These are phyloP conservation scores for Tetraselmis striata DNA, from an alignment of 139 green algal genomes.

Conservation along the genomic window DNA sequence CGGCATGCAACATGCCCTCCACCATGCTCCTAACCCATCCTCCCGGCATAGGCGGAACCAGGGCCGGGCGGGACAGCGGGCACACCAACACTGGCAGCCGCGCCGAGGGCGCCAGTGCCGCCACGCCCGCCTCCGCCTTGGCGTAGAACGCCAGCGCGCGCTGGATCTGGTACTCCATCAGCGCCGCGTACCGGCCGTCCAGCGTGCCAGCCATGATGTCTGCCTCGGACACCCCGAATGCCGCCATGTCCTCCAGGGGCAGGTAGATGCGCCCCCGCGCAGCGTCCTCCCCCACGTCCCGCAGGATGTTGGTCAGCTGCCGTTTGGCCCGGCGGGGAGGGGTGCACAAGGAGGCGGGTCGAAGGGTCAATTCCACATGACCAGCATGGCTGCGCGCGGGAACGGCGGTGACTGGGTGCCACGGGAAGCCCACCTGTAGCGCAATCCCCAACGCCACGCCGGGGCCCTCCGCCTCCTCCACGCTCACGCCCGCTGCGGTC, in stretches of 20 bases:
- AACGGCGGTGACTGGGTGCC: background rate
- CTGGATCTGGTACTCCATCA: conserved; percentile 2
- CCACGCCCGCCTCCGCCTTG: background rate
- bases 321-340: too few relatives aligned
- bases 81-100: background rate
- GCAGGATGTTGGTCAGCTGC: conserved; percentile 3
- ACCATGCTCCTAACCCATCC: too few relatives aligned
- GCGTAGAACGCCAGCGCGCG: conserved; percentile 2
- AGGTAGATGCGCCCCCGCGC: conserved; percentile 4
- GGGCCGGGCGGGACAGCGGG: too few relatives aligned
- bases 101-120: background rate
- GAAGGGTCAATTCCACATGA: too few relatives aligned
- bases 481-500: background rate
- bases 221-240: background rate
- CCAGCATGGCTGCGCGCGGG: too few relatives aligned
- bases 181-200: background rate
- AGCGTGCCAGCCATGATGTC: background rate
- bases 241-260: background rate
- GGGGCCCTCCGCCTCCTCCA: background rate
- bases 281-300: conserved; percentile 3
- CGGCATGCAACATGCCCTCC: too few relatives aligned
- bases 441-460: background rate
- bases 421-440: background rate
- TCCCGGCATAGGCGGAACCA: too few relatives aligned
- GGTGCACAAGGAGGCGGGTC: too few relatives aligned